phyloP scores from a whole-genome alignment of 2,329 filamentous ascomycete species.

The Coniella lustricola region DNA sequence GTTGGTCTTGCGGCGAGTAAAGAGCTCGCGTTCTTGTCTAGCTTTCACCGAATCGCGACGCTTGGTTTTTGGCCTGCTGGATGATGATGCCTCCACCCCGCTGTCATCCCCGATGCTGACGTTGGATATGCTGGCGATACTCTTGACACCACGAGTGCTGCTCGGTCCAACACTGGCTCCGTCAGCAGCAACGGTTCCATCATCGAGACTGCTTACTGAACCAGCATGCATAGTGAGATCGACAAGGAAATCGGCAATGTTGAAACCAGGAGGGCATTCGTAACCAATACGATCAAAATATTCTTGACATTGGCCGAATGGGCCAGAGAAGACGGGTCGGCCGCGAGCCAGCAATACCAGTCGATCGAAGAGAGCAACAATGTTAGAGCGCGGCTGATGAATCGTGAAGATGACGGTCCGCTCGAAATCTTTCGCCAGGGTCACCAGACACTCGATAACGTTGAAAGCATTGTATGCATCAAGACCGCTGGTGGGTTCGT shows the following conservation, averaged over 20 bases:
- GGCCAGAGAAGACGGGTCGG: slow-evolving; percentile 86
- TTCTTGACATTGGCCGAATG: slow-evolving; percentile 77
- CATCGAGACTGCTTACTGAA: slow-evolving; percentile 51
- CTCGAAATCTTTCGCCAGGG: slow-evolving; percentile 91
- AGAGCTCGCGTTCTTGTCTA: slow-evolving; percentile 85
- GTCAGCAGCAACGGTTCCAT: slow-evolving; percentile 45
- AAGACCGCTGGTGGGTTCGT: slow-evolving; percentile 92
- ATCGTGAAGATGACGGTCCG: slow-evolving; percentile 97
- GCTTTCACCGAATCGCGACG: slow-evolving; percentile 75
- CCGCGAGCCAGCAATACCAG: slow-evolving; percentile 87
- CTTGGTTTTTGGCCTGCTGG: slow-evolving; percentile 60
- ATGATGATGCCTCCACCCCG: slow-evolving; percentile 50
- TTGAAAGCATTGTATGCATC: slow-evolving; percentile 98
- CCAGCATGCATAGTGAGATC: slow-evolving; percentile 96
- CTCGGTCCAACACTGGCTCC: slow-evolving; percentile 68
- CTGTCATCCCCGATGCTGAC: slow-evolving; percentile 65
- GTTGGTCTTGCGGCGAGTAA: slow-evolving; percentile 67
- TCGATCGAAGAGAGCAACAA: slow-evolving; percentile 92
- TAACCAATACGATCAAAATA: slow-evolving; percentile 94
- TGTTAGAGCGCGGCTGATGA: slow-evolving; percentile 95
- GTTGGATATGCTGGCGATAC: slow-evolving; percentile 76
- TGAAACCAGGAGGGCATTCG: slow-evolving; percentile 90
- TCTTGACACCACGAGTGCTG: slow-evolving; percentile 83
- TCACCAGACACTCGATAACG: slow-evolving; percentile 92
- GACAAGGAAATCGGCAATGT: slow-evolving; percentile 96